Evolutionary conservation across 2,329 filamentous ascomycete genomes (phyloP), one percentile per base, ranked within the genome.

Genomic region (Trichoderma aggressivum): DNA sequence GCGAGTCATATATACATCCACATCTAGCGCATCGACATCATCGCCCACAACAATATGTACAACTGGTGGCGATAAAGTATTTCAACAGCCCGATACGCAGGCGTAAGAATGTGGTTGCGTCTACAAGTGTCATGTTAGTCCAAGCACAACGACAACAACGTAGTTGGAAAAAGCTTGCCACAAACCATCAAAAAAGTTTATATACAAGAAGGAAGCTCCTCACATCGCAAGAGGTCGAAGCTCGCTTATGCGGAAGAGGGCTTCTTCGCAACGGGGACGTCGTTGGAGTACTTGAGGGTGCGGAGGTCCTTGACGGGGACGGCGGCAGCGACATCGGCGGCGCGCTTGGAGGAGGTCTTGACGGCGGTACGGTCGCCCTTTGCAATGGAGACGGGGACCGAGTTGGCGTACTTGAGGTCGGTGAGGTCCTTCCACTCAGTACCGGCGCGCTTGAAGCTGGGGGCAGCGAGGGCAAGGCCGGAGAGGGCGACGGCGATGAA

Each of bases 1-100:
- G 68, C 59, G 47, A 50, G 53, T 70, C 68, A 64, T 70, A 70
- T 70, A 70, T 70, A 70, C 68, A 59, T 65, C 61, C 68, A 70
- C 47, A 70, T 58, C 60, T 50, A 59, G 34, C 61, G 50, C 26
- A 70, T 43, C 68, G n/a, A 34, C 53, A 50, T 61, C 28, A 24
- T 65, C 60, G 61, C 59, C 67, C 11, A 24, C 32, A 70, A 28
- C 47, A 32, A 70, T 70, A 70, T 70, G 67, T 70, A 63, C 67
- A 70, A 43, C 58, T 26, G 65, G 47, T 47, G 50, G 47, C 67
- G 50, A 56, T 12, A 47, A 63, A 28, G n/a, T 39, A 60, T 58
- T 56, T 68, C 34, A 30, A 68, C 34, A 59, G 65, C 32, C 34
- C 53, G 34, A 43, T 47, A 50, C 63, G 50, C 63, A 16, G 50